Percentiles rank a stretch among this genome's conserved stretches.
Evolutionary conservation across 441 rosid genomes (phyloP).

Genomic region (Erodium chrysanthum): DNA sequence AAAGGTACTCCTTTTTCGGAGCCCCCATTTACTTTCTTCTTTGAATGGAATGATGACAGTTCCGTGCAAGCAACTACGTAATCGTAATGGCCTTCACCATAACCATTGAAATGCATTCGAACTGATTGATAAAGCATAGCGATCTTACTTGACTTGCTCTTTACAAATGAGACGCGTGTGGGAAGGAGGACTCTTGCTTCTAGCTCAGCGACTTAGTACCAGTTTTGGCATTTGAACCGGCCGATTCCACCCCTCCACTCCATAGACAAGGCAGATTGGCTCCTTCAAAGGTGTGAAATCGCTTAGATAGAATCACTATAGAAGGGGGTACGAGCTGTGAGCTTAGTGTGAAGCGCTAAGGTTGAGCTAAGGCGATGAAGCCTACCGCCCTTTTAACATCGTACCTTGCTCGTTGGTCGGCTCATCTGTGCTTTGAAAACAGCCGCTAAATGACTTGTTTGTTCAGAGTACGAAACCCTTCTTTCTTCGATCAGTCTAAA

Average conservation of each 20-base stretch:
- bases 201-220: no score
- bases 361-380: background rate
- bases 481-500: background rate
- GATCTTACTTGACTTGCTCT: no score
- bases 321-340: background rate
- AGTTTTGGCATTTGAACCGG: no score
- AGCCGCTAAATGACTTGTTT: background rate
- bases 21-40: conserved; percentile 1
- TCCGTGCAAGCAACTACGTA: background rate
- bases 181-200: no score
- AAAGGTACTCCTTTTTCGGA: background rate
- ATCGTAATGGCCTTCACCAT: conserved; percentile 6
- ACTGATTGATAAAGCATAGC: conserved; percentile 1
- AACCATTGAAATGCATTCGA: background rate
- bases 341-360: background rate
- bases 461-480: background rate
- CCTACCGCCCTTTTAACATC: conserved; percentile 1
- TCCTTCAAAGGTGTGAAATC: no score
- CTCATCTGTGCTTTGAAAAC: background rate
- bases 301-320: background rate
- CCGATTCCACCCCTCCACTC: no score
- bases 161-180: no score
- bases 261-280: no score
- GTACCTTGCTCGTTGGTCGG: background rate
- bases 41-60: conserved; percentile 4